Evolutionary conservation across 2,329 filamentous ascomycete species (phyloP), one percentile per base, ranked within the genome.

Genomic region (Alternaria incomplexa): DNA sequence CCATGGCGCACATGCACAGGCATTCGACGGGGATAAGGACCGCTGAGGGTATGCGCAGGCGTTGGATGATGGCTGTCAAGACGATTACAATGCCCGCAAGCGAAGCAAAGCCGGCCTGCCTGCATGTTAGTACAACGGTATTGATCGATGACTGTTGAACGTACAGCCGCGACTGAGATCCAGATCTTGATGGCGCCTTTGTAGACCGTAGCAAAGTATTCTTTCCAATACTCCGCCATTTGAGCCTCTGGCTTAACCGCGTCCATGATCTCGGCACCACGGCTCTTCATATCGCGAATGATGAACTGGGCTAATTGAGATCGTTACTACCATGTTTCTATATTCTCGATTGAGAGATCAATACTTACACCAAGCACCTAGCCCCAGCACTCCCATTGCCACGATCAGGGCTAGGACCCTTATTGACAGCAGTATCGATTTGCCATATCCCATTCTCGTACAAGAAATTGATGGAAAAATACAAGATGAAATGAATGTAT

Each of bases 341-440:
- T 26, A 47, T 5, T 7, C 17, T 30, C 1, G 20, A 13, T 40
- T 17, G 13, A 12, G 32, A 17, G 1, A 26, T 15, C 6, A 48
- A 20, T 40, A 62, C 73, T 46, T 71, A 75, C 74, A 57, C 72
- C 71, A 77, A 23, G 65, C 67, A 10, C 71, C 70, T 56, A 75
- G 40, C 3, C 70, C 73, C 30, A 75, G 63, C 22, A 70, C 63
- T 28, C 36, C 72, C 43, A 73, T 40, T 9, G 69, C 67, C 45
- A 71, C 57, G 15, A 75, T 17, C 7, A 75, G 56, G 8, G 65
- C 72, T 48, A 76, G 56, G 17, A 64, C 58, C 66, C 75, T 68
- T 52, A 76, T 51, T 17, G 56, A 63, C 22, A 66, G 56, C 45
- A 76, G 44, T 10, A 68, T 57, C 28, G 62, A 57, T 15, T 53